Evolutionary conservation across 2,329 filamentous ascomycete species (phyloP).

Genomic region (Phyllosticta citribraziliensis): DNA sequence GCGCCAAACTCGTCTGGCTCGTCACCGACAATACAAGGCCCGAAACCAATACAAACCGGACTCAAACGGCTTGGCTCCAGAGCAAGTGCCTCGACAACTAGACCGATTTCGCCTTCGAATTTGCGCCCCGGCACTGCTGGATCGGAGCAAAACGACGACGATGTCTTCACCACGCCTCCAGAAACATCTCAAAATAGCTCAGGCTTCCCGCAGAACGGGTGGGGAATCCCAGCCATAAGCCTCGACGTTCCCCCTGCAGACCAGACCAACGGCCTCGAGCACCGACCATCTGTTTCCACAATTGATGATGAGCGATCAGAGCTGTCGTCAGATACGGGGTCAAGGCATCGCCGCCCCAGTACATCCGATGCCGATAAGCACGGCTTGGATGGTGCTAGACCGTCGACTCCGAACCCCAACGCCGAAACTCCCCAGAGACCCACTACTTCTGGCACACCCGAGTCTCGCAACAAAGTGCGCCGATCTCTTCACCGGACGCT

Average conservation of each 20-base stretch:
- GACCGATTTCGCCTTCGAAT: constrained; percentile 21
- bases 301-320: constrained; percentile 19
- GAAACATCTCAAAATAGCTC: constrained; percentile 31
- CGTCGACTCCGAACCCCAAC: constrained; percentile 15
- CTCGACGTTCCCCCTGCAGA: constrained; percentile 19
- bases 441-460: constrained; percentile 26
- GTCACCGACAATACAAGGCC: background rate
- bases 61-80: constrained; percentile 27
- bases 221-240: constrained; percentile 23
- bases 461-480: constrained; percentile 60
- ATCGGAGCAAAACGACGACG: constrained; percentile 23
- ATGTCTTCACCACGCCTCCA: constrained; percentile 37
- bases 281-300: constrained; percentile 22
- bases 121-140: constrained; percentile 17
- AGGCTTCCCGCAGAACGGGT: constrained; percentile 20
- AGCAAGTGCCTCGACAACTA: constrained; percentile 20
- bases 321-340: constrained; percentile 22
- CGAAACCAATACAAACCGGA: constrained; percentile 10
- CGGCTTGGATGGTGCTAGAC: constrained; percentile 6
- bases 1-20: background rate
- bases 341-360: constrained; percentile 21
- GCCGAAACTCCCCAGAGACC: constrained; percentile 16
- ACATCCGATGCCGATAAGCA: background rate
- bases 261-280: constrained; percentile 18
- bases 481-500: constrained; percentile 84